These are phyloP conservation scores for Saccharomyces hybrid DNA, from an alignment of 1,139 yeast species.

Conservation along the genomic window DNA sequence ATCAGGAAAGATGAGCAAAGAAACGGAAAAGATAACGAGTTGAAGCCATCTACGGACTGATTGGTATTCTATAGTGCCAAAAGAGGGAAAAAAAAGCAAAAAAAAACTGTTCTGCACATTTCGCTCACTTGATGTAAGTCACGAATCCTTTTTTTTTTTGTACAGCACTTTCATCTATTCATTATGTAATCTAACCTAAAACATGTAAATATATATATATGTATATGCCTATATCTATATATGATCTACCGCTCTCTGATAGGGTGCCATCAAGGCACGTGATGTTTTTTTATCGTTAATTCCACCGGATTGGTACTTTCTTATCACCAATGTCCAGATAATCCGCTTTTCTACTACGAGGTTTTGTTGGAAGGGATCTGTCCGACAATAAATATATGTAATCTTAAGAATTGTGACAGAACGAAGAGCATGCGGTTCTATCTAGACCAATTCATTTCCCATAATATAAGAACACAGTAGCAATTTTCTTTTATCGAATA, in stretches of 20 bases:
- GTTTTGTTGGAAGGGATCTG: background rate
- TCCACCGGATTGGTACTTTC: background rate
- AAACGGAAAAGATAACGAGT: slow-evolving; percentile 4
- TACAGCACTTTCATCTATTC: background rate
- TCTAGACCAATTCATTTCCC: background rate
- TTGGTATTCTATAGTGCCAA: background rate
- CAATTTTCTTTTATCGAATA: background rate
- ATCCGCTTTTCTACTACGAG: background rate
- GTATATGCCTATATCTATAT: slow-evolving; percentile 1
- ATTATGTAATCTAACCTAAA: background rate
- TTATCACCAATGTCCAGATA: background rate
- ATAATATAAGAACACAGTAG: background rate
- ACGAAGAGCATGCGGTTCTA: background rate
- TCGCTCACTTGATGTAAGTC: background rate
- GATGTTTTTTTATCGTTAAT: background rate
- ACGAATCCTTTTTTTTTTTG: background rate
- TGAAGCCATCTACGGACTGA: background rate
- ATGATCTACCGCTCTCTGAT: background rate
- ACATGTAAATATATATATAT: background rate
- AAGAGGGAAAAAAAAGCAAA: background rate
- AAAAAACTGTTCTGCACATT: background rate
- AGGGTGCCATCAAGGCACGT: background rate
- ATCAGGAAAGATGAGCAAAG: slow-evolving; percentile 16
- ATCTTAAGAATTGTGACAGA: background rate
- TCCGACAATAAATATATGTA: background rate